A percentile compares a stretch with the other conserved stretches of the same genome.
Evolutionary conservation across 257 asterid genomes (phyloP).

Genomic region (Euphrasia confusa): DNA sequence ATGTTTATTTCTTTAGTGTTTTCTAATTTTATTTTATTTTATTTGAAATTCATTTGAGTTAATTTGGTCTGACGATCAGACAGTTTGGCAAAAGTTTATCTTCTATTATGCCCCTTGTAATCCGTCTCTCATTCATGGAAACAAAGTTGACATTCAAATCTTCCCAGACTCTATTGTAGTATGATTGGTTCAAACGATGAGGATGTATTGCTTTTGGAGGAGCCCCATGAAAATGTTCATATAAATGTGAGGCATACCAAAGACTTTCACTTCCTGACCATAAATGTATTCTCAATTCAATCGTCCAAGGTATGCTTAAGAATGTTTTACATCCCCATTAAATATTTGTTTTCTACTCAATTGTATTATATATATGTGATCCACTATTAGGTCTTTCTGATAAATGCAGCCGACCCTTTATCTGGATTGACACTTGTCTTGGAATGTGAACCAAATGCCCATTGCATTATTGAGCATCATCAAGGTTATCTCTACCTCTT

Average conservation of each 20-base stretch:
- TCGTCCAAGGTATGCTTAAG: constrained; percentile 69
- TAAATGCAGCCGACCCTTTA: constrained; percentile 93
- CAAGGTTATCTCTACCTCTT: constrained; percentile 87
- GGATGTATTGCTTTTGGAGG: constrained; percentile 70
- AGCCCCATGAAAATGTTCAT: constrained; percentile 59
- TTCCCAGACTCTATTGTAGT: constrained; percentile 75
- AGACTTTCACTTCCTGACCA: constrained; percentile 66
- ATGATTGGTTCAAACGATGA: constrained; percentile 62
- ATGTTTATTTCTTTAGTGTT: no score
- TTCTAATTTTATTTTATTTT: no score
- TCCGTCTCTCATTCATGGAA: constrained; percentile 10
- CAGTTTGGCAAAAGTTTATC: no score
- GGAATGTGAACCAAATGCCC: constrained; percentile 71
- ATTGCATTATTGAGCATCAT: constrained; percentile 92
- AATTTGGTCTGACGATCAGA: no score
- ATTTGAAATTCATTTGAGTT: no score
- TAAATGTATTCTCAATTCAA: constrained; percentile 56
- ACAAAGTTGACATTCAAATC: constrained; percentile 24
- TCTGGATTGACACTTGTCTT: constrained; percentile 71
- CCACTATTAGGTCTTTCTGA: constrained; percentile 70
- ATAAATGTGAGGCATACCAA: constrained; percentile 68
- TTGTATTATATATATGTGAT: constrained; percentile 31
- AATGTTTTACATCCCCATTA: constrained; percentile 18
- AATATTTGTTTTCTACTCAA: constrained; percentile 21
- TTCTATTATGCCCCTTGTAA: not conserved